phyloP scores from a whole-genome alignment of 768 basidiomycete species.

The Termitomyces sp. region DNA sequence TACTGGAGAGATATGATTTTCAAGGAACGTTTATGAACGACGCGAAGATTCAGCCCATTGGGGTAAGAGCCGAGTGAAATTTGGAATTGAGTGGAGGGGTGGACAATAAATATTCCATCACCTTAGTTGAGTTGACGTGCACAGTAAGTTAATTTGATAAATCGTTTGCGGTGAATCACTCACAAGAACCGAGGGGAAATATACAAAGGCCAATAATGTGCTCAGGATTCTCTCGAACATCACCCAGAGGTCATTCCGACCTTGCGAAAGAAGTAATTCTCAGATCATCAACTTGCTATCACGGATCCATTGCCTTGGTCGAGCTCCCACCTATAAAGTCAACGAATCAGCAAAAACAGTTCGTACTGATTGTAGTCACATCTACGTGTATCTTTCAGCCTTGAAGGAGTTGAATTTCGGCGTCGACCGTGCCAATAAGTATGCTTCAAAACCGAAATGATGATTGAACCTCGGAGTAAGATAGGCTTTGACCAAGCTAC shows the following conservation, averaged over 20 bases:
- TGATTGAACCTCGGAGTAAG: no score
- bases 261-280: background rate
- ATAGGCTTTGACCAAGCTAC: background rate
- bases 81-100: conserved; percentile 1
- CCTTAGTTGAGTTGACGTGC: background rate
- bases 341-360: background rate
- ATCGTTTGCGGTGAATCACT: background rate
- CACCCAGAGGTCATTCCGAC: background rate
- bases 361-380: background rate
- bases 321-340: background rate
- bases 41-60: conserved; percentile 19
- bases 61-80: conserved; percentile 15
- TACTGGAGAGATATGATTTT: background rate
- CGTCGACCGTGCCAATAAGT: background rate
- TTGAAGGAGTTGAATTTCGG: background rate
- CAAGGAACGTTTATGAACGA: background rate
- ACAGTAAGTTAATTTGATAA: background rate
- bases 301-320: background rate
- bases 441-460: background rate
- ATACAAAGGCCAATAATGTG: background rate
- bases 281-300: background rate
- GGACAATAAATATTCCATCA: background rate
- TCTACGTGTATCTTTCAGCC: background rate
- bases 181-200: background rate
- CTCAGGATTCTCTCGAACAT: background rate